These are phyloP conservation scores for Penicillium thymicola DNA, from an alignment of 2,329 filamentous ascomycete genomes.

Conservation along the genomic window DNA sequence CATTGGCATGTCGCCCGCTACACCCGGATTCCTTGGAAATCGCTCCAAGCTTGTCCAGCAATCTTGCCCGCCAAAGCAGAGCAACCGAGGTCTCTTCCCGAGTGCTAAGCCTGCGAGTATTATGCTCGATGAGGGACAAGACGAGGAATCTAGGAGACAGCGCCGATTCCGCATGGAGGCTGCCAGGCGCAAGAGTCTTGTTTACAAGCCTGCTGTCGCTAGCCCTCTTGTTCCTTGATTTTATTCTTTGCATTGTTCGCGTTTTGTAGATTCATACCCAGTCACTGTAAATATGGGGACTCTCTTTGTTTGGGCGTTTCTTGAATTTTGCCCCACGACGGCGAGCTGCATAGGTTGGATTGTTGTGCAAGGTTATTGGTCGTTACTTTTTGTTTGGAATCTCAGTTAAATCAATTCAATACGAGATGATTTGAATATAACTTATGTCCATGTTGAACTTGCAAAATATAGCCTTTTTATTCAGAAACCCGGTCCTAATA, in stretches of 20 bases:
- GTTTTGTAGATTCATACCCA: slow-evolving; percentile 13
- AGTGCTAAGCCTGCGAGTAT: slow-evolving; percentile 5
- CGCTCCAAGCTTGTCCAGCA: slow-evolving; percentile 47
- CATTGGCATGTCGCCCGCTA: slow-evolving; percentile 44
- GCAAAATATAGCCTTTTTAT: neutral
- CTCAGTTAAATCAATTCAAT: neutral
- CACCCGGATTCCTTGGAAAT: slow-evolving; percentile 46
- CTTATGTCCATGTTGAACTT: neutral
- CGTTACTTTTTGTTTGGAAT: neutral
- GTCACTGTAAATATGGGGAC: slow-evolving; percentile 21
- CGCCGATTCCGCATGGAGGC: slow-evolving; percentile 65
- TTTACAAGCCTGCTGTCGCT: slow-evolving; percentile 71
- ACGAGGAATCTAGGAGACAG: slow-evolving; percentile 34
- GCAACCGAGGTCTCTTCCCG: slow-evolving; percentile 42
- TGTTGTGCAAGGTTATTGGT: neutral
- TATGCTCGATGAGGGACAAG: slow-evolving; percentile 16
- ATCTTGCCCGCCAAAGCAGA: slow-evolving; percentile 55
- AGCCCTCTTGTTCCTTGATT: slow-evolving; percentile 62
- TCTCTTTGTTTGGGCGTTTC: slow-evolving; percentile 8
- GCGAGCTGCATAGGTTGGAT: neutral
- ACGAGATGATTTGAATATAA: neutral
- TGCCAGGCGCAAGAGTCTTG: slow-evolving; percentile 71
- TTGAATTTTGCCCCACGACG: neutral
- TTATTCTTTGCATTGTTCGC: slow-evolving; percentile 1
- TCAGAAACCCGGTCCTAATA: neutral